Base-by-base conservation (phyloP, 306 rosid species). In the Casuarina cunninghamiana region DNA sequence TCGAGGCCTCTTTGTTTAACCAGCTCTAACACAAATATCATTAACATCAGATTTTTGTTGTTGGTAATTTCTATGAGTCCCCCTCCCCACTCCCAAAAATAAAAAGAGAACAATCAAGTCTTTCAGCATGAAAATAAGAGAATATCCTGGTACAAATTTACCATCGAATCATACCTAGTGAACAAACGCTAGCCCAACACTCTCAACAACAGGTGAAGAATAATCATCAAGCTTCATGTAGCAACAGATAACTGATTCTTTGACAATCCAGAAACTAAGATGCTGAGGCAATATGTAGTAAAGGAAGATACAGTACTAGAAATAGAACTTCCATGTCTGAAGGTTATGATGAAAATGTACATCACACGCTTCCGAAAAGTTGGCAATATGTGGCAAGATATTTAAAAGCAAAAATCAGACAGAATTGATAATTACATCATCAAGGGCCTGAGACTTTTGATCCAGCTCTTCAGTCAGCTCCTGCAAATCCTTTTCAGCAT, bases 361-460 rank as follows among this genome's bases (percentile, higher is more conserved):
- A 54, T 61, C 71, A 53, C 49, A 78, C 45, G 74, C 67, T 55
- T 42, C 69, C 0, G 63, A 39, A 55, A 46, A 58, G 44, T 37
- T 74, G 73, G 71, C 46, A 41, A 72, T 39, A 66, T 5, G 49
- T 55, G 69, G 63, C 26, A 73, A 80, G 62, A 69, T 51, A 77
- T 45, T 58, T 41, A 73, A 69, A 71, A 85, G 75, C 72, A 80
- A 85, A 26, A 49, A 45, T 60, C 76, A 72, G 65, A 19, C 42
- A 76, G 73, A 77, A 10, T 75, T 61, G 85, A 19, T 16, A 67
- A 57, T 89, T 92, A 94, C 98, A 82, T 94, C 98, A 82, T 92
- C 97, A 62, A 90, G 89, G 69, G 90, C 89, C 76, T 87, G 95
- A 72, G 97, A 84, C 87, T 88, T 91, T 54, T 84, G 79, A 81